These are phyloP conservation scores for Dispira simplex DNA, from an alignment of 192 early-diverging fungal genomes.

Conservation along the genomic window DNA sequence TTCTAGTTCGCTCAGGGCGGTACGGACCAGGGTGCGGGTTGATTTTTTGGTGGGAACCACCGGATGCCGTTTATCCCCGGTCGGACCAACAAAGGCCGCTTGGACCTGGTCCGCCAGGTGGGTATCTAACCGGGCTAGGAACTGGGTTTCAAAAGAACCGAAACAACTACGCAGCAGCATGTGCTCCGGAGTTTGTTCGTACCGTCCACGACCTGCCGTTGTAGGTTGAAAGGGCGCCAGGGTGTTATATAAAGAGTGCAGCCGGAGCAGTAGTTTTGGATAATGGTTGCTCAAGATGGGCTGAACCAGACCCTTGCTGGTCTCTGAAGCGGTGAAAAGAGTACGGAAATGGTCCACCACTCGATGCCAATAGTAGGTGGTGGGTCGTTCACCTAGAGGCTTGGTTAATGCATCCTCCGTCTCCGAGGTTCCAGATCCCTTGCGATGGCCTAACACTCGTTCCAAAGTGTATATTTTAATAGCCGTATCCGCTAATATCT, in stretches of 20 bases:
- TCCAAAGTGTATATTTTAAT: conserved; percentile 3
- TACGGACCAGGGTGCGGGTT: not conserved
- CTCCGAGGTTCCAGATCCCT: not conserved
- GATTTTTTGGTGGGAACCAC: not conserved
- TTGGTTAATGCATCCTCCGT: not conserved
- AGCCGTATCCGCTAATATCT: not conserved
- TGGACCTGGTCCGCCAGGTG: not conserved
- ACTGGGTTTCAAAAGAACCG: not conserved
- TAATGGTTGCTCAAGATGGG: not conserved
- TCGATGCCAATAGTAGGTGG: not conserved
- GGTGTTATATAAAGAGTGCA: not conserved
- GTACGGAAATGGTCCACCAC: not conserved
- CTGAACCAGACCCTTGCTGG: not conserved
- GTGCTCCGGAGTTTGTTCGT: conserved; percentile 4
- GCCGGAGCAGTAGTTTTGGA: conserved; percentile 6
- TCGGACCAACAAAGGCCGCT: no score
- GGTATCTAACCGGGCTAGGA: not conserved
- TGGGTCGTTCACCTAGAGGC: not conserved
- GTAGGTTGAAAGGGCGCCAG: conserved; percentile 1
- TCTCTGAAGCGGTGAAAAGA: not conserved
- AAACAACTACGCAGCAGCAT: not conserved
- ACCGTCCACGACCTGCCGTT: not conserved
- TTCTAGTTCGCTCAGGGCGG: not conserved
- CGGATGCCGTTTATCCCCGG: no score
- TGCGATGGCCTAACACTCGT: not conserved